phyloP scores from a whole-genome alignment of 2,329 filamentous ascomycete genomes.

The Colletotrichum tofieldiae region DNA sequence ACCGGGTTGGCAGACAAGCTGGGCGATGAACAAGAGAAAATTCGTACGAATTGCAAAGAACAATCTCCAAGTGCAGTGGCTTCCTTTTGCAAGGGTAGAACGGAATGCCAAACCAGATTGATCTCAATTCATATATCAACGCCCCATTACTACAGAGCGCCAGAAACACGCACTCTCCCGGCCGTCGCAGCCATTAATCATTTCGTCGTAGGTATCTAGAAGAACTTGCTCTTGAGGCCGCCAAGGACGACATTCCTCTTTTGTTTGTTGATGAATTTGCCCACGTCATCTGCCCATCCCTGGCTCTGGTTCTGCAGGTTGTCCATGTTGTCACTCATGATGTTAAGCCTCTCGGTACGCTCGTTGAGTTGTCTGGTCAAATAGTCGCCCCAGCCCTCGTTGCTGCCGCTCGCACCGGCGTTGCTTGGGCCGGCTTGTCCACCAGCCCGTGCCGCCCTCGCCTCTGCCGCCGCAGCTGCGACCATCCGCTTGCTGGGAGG shows the following conservation, averaged over 20 bases:
- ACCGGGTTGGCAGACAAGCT: neutral
- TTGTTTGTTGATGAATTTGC: slow-evolving; percentile 88
- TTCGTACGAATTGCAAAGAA: neutral
- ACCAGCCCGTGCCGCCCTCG: slow-evolving; percentile 68
- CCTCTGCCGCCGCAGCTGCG: slow-evolving; percentile 82
- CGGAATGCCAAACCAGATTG: neutral
- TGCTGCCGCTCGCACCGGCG: slow-evolving; percentile 48
- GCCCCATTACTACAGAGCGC: slow-evolving; percentile 22
- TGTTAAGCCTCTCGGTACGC: slow-evolving; percentile 86
- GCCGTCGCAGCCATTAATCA: slow-evolving; percentile 36
- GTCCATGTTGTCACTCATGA: slow-evolving; percentile 90
- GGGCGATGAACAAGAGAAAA: neutral
- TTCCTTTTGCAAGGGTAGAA: neutral
- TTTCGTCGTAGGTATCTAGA: slow-evolving; percentile 42
- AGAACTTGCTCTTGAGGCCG: slow-evolving; percentile 73
- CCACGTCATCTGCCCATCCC: slow-evolving; percentile 89
- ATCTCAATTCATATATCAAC: neutral
- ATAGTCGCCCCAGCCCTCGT: slow-evolving; percentile 83
- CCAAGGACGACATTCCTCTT: slow-evolving; percentile 89
- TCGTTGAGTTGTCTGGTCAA: slow-evolving; percentile 91
- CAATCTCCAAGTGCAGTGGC: neutral
- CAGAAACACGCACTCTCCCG: neutral
- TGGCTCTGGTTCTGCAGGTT: slow-evolving; percentile 84
- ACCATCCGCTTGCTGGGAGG: slow-evolving; percentile 92
- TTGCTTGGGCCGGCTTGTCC: slow-evolving; percentile 49